Base-by-base conservation (phyloP, 805 yeast genomes). In the Candida maris region DNA sequence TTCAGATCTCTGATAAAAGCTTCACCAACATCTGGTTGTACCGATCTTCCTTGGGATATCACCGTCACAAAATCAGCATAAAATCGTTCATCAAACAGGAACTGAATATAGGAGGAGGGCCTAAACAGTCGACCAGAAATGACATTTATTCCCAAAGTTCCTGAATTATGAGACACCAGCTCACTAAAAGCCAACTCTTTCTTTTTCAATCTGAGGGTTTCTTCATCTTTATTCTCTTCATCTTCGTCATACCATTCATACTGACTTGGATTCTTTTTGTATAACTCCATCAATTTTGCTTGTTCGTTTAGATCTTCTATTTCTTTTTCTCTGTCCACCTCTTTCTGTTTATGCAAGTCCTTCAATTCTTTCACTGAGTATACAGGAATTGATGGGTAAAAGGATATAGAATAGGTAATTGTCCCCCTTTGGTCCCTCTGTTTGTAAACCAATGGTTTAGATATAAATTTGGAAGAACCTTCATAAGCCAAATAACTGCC, bases 1-100 rank as follows among this genome's bases (percentile, higher is more conserved):
- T 73, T 71, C 49, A 85, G 68, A 56, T 85, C 93, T 57, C 94
- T 75, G 33, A 85, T 67, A 46, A 83, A 83, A 0, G 74, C 75
- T 41, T 71, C 75, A 15, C 79, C 82, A 17, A 61, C 55, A n/a
- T 76, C 74, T 17, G 68, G 51, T 10, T 53, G 45, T 20, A 83
- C 56, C 9, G 44, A 54, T 34, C 71, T 70, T 21, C 75, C 75
- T 20, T 61, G 68, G 2, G 77, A 56, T 49, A 66, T 72, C 8
- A 73, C 57, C 1, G 84, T 64, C 6, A 68, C 67, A 38, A 74
- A 77, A 3, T 77, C 68, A 2, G 93, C 87, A 34, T 67, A 71
- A 1, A 70, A 67, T 26, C 68, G 64, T 49, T 84, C 89, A 58
- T 85, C 94, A 43, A 82, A 68, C 35, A 80, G 63, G 12, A 76